Evolutionary conservation across 768 basidiomycete species (phyloP).

Genomic region (Zangia roseola): DNA sequence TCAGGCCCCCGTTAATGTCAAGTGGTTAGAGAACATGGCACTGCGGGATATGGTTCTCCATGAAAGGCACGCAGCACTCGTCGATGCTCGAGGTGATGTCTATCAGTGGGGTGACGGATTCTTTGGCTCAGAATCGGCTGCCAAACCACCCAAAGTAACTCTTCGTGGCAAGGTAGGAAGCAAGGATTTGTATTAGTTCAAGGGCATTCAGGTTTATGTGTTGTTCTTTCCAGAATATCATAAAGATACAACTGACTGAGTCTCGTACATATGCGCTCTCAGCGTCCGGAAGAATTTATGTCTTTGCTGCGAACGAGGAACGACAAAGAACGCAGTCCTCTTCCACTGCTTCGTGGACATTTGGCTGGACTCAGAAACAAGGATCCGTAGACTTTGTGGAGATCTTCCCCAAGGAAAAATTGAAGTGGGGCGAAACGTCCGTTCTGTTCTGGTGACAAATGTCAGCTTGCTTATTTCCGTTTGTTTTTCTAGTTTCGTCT

Average conservation of each 20-base stretch:
- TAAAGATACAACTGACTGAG: conserved; percentile 57
- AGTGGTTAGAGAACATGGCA: conserved; percentile 66
- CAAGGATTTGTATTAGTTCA: not conserved
- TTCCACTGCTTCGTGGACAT: conserved; percentile 58
- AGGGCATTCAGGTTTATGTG: not conserved
- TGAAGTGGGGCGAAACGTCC: conserved; percentile 69
- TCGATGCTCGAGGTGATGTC: conserved; percentile 77
- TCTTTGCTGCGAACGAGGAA: conserved; percentile 51
- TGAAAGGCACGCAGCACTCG: conserved; percentile 65
- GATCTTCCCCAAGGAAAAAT: conserved; percentile 52
- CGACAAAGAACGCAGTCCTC: conserved; percentile 47
- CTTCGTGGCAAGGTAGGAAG: conserved; percentile 60
- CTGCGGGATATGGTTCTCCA: conserved; percentile 73
- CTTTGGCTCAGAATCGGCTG: conserved; percentile 35
- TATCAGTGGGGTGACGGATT: conserved; percentile 82
- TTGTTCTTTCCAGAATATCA: conserved; percentile 55
- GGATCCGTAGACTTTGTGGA: conserved; percentile 56
- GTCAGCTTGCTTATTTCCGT: conserved; percentile 10
- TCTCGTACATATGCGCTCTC: conserved; percentile 76
- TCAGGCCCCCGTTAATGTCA: conserved; percentile 47
- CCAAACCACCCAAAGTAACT: conserved; percentile 47
- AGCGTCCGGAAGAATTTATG: conserved; percentile 71
- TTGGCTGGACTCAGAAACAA: conserved; percentile 53
- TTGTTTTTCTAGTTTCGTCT: conserved; percentile 55
- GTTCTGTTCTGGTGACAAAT: conserved; percentile 9